phyloP scores from a whole-genome alignment of 495 filamentous ascomycete species.

The Arthonia radiata region DNA sequence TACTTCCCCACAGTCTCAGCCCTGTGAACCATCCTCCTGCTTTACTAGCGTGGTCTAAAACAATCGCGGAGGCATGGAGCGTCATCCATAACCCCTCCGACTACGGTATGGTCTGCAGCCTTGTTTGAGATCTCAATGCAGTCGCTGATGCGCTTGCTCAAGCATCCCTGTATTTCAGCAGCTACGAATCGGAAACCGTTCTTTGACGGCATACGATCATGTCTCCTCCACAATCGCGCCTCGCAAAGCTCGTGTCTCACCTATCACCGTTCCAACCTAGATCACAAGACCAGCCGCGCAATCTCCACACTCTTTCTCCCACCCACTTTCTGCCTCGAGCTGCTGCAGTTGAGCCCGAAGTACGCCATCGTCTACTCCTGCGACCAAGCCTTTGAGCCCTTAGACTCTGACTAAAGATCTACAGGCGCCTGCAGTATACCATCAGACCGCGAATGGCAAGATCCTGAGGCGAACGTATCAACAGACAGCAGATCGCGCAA shows the following conservation, averaged over 20 bases:
- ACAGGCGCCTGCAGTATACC: constrained; percentile 62
- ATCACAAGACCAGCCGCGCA: constrained; percentile 26
- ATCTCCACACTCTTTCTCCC: constrained; percentile 64
- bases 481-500: constrained; percentile 60
- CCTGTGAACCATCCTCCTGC: too few relatives aligned
- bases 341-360: constrained; percentile 71
- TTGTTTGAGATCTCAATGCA: too few relatives aligned
- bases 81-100: too few relatives aligned
- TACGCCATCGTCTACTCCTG: constrained; percentile 8
- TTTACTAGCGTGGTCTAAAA: too few relatives aligned
- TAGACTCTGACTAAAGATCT: neutral
- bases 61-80: too few relatives aligned
- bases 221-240: constrained; percentile 29
- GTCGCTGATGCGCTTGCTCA: too few relatives aligned
- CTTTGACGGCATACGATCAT: too few relatives aligned
- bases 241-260: constrained; percentile 37
- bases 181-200: too few relatives aligned
- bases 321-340: constrained; percentile 78
- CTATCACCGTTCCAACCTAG: constrained; percentile 16
- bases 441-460: constrained; percentile 56
- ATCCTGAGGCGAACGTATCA: constrained; percentile 49
- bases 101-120: too few relatives aligned
- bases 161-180: too few relatives aligned
- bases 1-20: too few relatives aligned
- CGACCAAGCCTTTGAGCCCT: neutral